Conservation (phyloP, 805 yeast genomes). For the Pichia phayaonensis region DNA sequence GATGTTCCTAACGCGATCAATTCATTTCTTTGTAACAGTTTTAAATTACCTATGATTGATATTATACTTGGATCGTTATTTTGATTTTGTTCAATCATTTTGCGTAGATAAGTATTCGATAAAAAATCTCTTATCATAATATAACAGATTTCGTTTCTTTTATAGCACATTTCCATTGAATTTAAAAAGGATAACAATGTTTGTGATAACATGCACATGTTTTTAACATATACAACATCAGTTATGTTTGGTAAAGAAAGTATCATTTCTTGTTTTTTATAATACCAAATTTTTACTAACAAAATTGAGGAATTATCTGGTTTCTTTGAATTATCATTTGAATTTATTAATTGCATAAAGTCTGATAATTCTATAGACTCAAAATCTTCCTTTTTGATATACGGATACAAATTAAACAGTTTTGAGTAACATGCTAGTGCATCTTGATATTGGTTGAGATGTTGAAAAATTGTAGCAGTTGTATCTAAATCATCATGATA, state of each 20-base stretch:
- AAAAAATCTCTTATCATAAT: conserved; percentile 36
- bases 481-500: conserved; percentile 25
- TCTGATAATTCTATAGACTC: conserved; percentile 10
- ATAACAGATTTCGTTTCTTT: conserved; percentile 35
- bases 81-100: conserved; percentile 18
- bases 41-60: conserved; percentile 37
- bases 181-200: conserved; percentile 20
- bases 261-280: conserved; percentile 15
- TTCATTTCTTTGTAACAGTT: conserved; percentile 39
- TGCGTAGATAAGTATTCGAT: conserved; percentile 13
- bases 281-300: conserved; percentile 18
- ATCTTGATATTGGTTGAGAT: conserved; percentile 53
- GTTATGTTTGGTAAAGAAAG: conserved; percentile 16
- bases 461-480: conserved; percentile 32
- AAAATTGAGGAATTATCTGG: conserved; percentile 8
- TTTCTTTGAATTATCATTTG: conserved; percentile 7
- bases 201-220: conserved; percentile 24
- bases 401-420: conserved; percentile 26
- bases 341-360: conserved; percentile 3
- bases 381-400: conserved; percentile 12
- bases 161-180: conserved; percentile 18
- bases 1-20: conserved; percentile 29
- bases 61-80: conserved; percentile 10
- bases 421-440: conserved; percentile 46
- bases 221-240: conserved; percentile 23